phyloP scores from a whole-genome alignment of 164 flowering plant species.

The Aristolochia fimbriata region DNA sequence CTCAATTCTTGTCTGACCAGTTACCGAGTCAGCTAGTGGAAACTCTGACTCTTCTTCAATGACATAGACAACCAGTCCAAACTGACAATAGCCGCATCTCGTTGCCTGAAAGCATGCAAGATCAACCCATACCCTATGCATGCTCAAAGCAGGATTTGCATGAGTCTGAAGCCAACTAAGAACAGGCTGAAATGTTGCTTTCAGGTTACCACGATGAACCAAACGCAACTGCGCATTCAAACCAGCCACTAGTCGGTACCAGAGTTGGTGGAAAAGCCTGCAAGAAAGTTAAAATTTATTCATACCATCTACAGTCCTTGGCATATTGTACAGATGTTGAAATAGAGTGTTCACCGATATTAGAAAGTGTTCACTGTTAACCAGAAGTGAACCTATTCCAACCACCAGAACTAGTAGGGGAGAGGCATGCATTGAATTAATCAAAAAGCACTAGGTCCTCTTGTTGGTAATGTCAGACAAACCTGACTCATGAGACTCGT shows the following conservation, averaged over 20 bases:
- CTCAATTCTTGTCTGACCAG: slow-evolving; percentile 19
- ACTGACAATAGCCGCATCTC: slow-evolving; percentile 61
- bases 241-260: slow-evolving; percentile 92
- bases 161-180: slow-evolving; percentile 75
- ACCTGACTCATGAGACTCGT: no score
- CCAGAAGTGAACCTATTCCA: no score
- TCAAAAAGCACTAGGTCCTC: no score
- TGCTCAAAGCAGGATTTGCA: no score
- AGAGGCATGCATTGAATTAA: no score
- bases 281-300: slow-evolving; percentile 1
- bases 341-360: no score
- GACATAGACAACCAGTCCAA: no score
- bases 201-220: slow-evolving; percentile 59
- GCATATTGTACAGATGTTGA: no score
- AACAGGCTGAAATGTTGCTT: slow-evolving; percentile 42
- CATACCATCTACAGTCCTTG: not conserved
- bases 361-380: no score
- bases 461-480: no score
- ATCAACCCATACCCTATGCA: slow-evolving; percentile 53
- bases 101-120: slow-evolving; percentile 79
- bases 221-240: no score
- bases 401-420: no score
- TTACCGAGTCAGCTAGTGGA: slow-evolving; percentile 17
- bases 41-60: slow-evolving; percentile 27
- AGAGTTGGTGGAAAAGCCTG: slow-evolving; percentile 86